Evolutionary conservation across 192 early-diverging fungal genomes (phyloP).

Genomic region (Radiomyces spectabilis): DNA sequence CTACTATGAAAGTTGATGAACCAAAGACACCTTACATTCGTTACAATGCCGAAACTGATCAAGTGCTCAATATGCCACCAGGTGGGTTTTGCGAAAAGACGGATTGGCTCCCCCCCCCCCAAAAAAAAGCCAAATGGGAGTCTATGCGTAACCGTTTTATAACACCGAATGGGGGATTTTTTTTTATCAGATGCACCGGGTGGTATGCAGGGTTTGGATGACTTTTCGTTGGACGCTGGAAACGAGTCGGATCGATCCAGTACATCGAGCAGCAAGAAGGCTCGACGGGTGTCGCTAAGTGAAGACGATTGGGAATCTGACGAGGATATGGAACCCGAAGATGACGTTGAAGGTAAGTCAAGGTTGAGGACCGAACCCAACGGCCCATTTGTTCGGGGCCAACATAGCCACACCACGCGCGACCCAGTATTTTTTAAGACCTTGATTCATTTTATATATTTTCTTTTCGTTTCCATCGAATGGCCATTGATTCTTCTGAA

Average conservation of each 20-base stretch:
- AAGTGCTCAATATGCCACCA: constrained; percentile 41
- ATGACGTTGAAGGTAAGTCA: constrained; percentile 48
- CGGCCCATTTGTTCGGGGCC: too few species aligned
- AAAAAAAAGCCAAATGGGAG: not conserved
- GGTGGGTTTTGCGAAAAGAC: constrained; percentile 4
- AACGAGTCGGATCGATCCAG: constrained; percentile 22
- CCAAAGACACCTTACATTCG: constrained; percentile 94
- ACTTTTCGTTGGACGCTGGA: constrained; percentile 25
- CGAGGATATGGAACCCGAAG: constrained; percentile 46
- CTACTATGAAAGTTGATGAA: constrained; percentile 96
- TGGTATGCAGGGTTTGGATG: constrained; percentile 13
- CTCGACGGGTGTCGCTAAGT: constrained; percentile 22
- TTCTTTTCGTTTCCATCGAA: too few species aligned
- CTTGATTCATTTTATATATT: too few species aligned
- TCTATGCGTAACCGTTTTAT: not conserved
- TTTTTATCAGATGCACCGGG: too few species aligned
- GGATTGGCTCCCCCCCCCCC: too few species aligned
- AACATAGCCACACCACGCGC: not conserved
- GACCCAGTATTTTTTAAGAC: not conserved
- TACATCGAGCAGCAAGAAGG: constrained; percentile 9
- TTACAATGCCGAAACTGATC: constrained; percentile 76
- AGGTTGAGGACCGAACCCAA: too few species aligned
- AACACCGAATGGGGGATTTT: too few species aligned
- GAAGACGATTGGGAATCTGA: constrained; percentile 54
- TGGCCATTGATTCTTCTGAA: too few species aligned